These are phyloP conservation scores for Coelastrella sp. DNA, from an alignment of 139 green algal species.

Conservation along the genomic window DNA sequence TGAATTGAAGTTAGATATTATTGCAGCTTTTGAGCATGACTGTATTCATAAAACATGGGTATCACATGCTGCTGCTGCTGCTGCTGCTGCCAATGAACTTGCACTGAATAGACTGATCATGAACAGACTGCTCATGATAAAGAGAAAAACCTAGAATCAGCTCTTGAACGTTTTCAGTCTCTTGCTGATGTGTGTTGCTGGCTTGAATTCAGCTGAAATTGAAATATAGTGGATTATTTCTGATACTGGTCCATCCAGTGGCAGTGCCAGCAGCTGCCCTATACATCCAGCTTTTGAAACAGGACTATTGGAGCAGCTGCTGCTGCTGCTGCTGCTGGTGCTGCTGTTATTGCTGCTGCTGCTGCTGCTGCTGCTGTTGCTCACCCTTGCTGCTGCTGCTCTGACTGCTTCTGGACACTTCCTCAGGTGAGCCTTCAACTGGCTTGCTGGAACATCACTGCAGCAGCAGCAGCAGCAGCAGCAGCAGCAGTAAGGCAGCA, in stretches of 20 bases:
- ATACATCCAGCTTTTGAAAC: too few relatives aligned
- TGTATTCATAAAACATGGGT: too few relatives aligned
- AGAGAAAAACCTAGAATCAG: too few relatives aligned
- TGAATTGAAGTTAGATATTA: too few relatives aligned
- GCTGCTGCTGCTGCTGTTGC: not conserved
- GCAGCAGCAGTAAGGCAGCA: too few relatives aligned
- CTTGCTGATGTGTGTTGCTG: too few relatives aligned
- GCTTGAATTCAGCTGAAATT: too few relatives aligned
- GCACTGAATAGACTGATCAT: not conserved
- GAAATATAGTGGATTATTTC: too few relatives aligned
- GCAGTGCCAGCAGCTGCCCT: too few relatives aligned
- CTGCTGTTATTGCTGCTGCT: not conserved
- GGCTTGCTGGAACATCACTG: slow-evolving; percentile 21
- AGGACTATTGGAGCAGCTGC: not conserved
- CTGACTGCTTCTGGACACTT: not conserved
- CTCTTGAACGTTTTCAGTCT: too few relatives aligned
- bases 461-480: not conserved
- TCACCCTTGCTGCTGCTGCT: not conserved
- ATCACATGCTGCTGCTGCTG: not conserved
- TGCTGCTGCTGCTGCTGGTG: not conserved
- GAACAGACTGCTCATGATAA: not conserved
- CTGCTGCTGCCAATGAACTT: not conserved
- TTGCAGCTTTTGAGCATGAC: too few relatives aligned
- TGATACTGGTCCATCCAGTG: too few relatives aligned
- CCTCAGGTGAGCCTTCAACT: slow-evolving; percentile 14